Evolutionary conservation across 1,284 basidiomycete genomes (phyloP), one percentile per base, ranked within the genome.

Genomic region (Leccinum pallidistipes): DNA sequence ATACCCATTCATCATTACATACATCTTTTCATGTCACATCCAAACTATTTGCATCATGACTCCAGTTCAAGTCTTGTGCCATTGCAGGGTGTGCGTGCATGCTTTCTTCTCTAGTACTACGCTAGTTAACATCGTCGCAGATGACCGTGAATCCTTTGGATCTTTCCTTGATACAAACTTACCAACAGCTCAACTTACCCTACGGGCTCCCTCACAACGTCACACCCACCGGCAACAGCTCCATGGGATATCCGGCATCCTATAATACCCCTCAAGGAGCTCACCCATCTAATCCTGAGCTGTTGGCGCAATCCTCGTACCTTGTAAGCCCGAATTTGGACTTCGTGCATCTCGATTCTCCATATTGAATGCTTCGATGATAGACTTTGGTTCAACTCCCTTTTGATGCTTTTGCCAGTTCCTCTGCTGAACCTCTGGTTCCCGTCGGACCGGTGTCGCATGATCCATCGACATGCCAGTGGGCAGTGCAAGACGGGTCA

Each of bases 41-140:
- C 9, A 21, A n/a, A 36, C 5, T 3, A 36, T 43, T 1, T 31
- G 14, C 12, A 3, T 50, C 50, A 11, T 52, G 10, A 9, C 50
- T 12, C 11, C 32, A 7, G 11, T 49, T 18, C 10, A 9, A 38
- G 24, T 55, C 36, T 64, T 61, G 16, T 38, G 49, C 11, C 18
- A 38, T 38, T 18, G 21, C 51, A 62, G 12, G 47, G 18, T n/a
- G 67, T 71, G 51, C 64, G 67, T 64, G 53, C 18, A 45, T 11
- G 1, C 16, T 24, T 21, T 55, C 14, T 11, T 53, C n/a, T 24
- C 47, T 38, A 36, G 12, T 36, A 24, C 24, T 36, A 24, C 24
- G 8, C 52, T 14, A 8, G 11, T 53, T 24, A 24, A 60, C 16
- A 21, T 29, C 9, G 0, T 55, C 5, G 10, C 55, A 70, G 50